phyloP scores from a whole-genome alignment of 768 basidiomycete species.

The Podaxis sp. region DNA sequence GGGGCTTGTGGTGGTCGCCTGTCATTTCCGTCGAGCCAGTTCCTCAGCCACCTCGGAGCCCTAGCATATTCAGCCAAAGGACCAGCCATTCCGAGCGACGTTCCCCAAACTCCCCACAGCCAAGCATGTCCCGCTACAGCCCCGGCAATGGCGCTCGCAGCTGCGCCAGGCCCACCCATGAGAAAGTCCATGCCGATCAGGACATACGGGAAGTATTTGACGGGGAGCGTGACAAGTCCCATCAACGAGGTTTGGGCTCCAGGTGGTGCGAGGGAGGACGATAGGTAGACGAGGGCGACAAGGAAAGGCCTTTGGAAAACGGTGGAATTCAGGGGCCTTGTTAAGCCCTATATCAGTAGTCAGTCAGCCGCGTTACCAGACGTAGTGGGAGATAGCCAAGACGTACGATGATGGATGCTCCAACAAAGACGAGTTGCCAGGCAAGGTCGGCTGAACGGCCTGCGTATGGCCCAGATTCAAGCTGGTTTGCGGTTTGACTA shows the following conservation, averaged over 20 bases:
- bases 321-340: constrained; percentile 56
- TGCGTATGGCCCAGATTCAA: constrained; percentile 62
- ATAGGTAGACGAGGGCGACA: constrained; percentile 67
- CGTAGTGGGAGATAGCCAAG: background rate
- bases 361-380: background rate
- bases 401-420: constrained; percentile 60
- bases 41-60: constrained; percentile 62
- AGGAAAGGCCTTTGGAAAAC: constrained; percentile 68
- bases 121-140: constrained; percentile 77
- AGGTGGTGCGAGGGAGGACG: constrained; percentile 62
- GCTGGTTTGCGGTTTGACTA: constrained; percentile 64
- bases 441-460: constrained; percentile 72
- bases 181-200: constrained; percentile 74
- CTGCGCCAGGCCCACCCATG: constrained; percentile 55
- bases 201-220: constrained; percentile 72
- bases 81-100: constrained; percentile 38
- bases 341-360: constrained; percentile 35
- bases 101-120: constrained; percentile 72
- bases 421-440: constrained; percentile 66
- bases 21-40: constrained; percentile 43
- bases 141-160: constrained; percentile 61
- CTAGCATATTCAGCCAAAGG: constrained; percentile 38
- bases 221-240: constrained; percentile 74
- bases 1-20: constrained; percentile 25
- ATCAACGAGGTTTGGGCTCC: constrained; percentile 72